Base-by-base conservation (phyloP, 345 rosid species). In the Pistacia integerrima region DNA sequence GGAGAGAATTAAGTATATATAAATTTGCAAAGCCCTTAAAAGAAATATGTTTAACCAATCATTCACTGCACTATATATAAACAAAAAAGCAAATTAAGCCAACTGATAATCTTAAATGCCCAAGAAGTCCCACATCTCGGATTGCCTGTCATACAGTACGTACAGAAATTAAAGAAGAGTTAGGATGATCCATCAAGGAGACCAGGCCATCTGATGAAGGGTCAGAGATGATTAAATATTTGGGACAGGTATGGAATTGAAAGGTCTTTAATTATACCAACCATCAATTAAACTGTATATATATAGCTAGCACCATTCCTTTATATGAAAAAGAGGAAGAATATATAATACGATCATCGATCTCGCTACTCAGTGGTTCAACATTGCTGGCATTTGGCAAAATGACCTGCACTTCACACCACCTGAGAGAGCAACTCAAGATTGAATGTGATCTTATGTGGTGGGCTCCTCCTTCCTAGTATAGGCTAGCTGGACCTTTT, bases 391-490 rank as follows among this genome's bases (percentile, higher is more conserved):
- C 65, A 59, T 38, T 38, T 38, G 41, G 41, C 41, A 38, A 38
- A 38, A 38, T 38, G 20, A 28, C 56, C 56, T 52, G 56, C 56
- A 14, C 56, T 52, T 18, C 56, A 14, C 56, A 36, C 65, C 69
- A 52, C 77, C 83, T 76, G 83, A 80, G 52, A 74, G 61, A 79
- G 64, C 54, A 58, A 78, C 54, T 70, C 30, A 79, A 62, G 58
- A 44, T 69, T 69, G 49, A 49, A 67, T 68, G n/a, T 57, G 35
- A 64, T 67, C 67, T 25, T 48, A n/a, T 22, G 66, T 65, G 82
- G 64, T 69, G 82, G 79, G 72, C 61, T 75, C 68, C 69, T 51
- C 60, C 67, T 49, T 28, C 58, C 76, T 70, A 69, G 17, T 46
- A 13, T 60, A 60, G 61, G 49, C 58, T 10, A 59, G 54, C 14